phyloP scores from a whole-genome alignment of 179 eudicot genomes.

The Corrigiola litoralis region DNA sequence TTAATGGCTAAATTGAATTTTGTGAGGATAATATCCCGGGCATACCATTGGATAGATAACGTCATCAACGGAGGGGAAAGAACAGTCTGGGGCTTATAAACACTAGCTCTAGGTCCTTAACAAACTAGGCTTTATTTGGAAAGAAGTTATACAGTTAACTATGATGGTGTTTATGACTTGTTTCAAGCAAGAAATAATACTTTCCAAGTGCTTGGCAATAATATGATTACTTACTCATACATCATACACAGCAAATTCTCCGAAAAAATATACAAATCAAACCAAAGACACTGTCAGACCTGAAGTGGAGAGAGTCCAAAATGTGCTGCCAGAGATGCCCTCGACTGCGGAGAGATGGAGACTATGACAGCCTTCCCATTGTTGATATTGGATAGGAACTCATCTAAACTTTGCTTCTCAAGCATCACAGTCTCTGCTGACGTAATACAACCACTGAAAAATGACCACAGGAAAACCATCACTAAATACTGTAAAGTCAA shows the following conservation, averaged over 20 bases:
- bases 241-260: neutral
- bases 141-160: neutral
- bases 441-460: conserved; percentile 92
- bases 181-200: neutral
- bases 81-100: too few relatives aligned
- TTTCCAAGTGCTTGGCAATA: neutral
- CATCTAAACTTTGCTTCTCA: conserved; percentile 97
- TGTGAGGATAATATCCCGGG: too few relatives aligned
- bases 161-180: neutral
- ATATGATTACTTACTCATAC: neutral
- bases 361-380: conserved; percentile 73
- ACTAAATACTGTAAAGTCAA: too few relatives aligned
- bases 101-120: too few relatives aligned
- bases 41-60: too few relatives aligned
- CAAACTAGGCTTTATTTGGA: neutral
- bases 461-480: too few relatives aligned
- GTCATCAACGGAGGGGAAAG: too few relatives aligned
- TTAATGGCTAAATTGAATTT: too few relatives aligned
- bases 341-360: conserved; percentile 91
- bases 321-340: conserved; percentile 91
- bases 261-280: neutral
- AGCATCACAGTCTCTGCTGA: conserved; percentile 99
- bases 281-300: conserved; percentile 29
- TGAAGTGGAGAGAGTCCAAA: conserved; percentile 81
- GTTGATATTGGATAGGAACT: conserved; percentile 64